A percentile compares a stretch with the other conserved stretches of the same genome.
phyloP scores from a whole-genome alignment of 345 rosid species.

The Excoecaria agallocha region DNA sequence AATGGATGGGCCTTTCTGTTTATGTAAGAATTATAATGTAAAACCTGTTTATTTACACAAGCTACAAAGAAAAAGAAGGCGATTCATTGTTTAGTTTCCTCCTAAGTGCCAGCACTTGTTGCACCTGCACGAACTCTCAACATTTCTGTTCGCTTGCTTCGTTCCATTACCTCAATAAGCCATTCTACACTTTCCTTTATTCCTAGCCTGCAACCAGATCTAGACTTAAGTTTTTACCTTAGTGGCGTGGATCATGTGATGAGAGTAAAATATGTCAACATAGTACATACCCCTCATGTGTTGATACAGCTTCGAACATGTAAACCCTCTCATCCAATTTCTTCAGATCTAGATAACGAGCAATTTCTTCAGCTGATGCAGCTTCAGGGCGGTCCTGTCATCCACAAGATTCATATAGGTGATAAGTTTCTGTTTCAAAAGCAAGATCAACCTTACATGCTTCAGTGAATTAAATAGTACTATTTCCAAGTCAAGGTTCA shows the following conservation, averaged over 20 bases:
- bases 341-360: constrained; percentile 80
- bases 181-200: constrained; percentile 86
- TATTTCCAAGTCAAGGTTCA: not conserved
- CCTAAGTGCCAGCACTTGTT: constrained; percentile 40
- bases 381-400: constrained; percentile 90
- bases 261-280: not conserved
- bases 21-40: constrained; percentile 25
- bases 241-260: too few relatives aligned
- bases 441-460: not conserved
- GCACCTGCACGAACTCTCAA: constrained; percentile 68
- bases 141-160: constrained; percentile 93
- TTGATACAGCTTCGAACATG: constrained; percentile 94
- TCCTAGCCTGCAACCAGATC: constrained; percentile 58
- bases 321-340: constrained; percentile 89
- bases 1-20: constrained; percentile 4
- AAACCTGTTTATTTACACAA: constrained; percentile 48
- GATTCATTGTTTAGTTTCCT: constrained; percentile 2
- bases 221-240: constrained; percentile 4
- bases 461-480: not conserved
- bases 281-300: constrained; percentile 77
- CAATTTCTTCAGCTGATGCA: constrained; percentile 80
- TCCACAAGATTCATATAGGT: not conserved
- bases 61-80: constrained; percentile 29
- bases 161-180: constrained; percentile 91
- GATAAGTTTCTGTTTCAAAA: not conserved